A percentile compares a stretch with the other conserved stretches of the same genome.
Conservation (phyloP, 176 grass and related monocot species). For the Elymus sibiricus region DNA sequence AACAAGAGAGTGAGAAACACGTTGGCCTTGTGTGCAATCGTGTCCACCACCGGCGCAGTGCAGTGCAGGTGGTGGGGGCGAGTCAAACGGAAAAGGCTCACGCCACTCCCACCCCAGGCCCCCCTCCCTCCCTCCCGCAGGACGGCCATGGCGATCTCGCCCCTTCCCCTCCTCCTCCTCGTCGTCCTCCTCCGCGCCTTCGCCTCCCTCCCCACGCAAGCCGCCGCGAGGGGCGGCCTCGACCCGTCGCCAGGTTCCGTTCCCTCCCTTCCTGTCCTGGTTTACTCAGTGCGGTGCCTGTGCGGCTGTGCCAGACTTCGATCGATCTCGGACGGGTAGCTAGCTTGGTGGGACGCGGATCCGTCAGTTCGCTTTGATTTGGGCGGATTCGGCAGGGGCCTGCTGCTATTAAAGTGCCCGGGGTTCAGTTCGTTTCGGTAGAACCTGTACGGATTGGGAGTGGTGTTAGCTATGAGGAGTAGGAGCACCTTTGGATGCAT, state of each 20-base stretch:
- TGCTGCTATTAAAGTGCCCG: not conserved
- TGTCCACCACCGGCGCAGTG: not conserved
- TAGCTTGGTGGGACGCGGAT: not conserved
- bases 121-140: not conserved
- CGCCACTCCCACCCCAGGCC: not conserved
- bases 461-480: too few species aligned
- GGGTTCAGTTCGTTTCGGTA: not conserved
- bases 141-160: slow-evolving; percentile 43
- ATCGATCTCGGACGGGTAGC: not conserved
- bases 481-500: not conserved
- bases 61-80: not conserved
- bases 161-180: slow-evolving; percentile 8
- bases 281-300: not conserved
- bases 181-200: slow-evolving; percentile 23
- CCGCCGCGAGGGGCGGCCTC: slow-evolving; percentile 9
- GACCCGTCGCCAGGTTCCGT: slow-evolving; percentile 21
- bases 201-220: not conserved
- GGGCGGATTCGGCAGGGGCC: not conserved
- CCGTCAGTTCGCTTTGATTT: not conserved
- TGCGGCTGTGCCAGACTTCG: not conserved
- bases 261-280: not conserved
- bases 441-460: not conserved
- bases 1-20: too few species aligned
- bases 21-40: not conserved
- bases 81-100: not conserved